Conservation (phyloP, 257 asterid genomes). For the Scutellaria galericulata region DNA sequence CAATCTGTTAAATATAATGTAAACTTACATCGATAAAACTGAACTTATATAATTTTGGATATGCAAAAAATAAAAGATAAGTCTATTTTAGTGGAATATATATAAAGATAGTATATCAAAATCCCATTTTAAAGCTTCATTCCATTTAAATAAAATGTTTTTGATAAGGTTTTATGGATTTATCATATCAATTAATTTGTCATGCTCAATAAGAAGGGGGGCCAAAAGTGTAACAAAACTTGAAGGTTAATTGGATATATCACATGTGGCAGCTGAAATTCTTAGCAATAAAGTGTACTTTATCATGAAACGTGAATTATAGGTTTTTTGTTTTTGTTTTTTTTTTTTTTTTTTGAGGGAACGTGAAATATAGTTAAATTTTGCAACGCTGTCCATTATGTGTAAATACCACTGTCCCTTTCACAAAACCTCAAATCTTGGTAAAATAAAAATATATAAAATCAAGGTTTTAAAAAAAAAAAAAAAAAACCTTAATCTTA, state of each 20-base stretch:
- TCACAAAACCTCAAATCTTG: conserved; percentile 11
- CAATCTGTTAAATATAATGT: too few relatives aligned
- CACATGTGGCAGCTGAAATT: conserved; percentile 34
- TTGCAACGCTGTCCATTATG: conserved; percentile 17
- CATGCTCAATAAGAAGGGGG: background rate
- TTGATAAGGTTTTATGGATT: too few relatives aligned
- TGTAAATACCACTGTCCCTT: conserved; percentile 3
- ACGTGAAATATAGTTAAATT: conserved; percentile 42
- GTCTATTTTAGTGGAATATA: too few relatives aligned
- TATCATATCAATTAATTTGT: background rate
- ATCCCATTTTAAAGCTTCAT: too few relatives aligned
- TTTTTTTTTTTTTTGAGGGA: background rate
- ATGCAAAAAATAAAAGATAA: too few relatives aligned
- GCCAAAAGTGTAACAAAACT: background rate
- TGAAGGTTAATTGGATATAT: conserved; percentile 12
- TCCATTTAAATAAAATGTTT: too few relatives aligned
- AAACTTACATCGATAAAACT: too few relatives aligned
- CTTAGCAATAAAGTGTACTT: conserved; percentile 35
- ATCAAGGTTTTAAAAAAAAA: background rate
- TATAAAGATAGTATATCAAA: too few relatives aligned
- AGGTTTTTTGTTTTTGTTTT: background rate
- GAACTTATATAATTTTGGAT: too few relatives aligned
- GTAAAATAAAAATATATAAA: background rate
- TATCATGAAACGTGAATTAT: conserved; percentile 37
- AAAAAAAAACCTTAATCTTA: too few relatives aligned